A percentile compares a stretch with the other conserved stretches of the same genome.
These are phyloP conservation scores for Mortierella sp. DNA, from an alignment of 371 early-diverging fungal species.

Conservation along the genomic window DNA sequence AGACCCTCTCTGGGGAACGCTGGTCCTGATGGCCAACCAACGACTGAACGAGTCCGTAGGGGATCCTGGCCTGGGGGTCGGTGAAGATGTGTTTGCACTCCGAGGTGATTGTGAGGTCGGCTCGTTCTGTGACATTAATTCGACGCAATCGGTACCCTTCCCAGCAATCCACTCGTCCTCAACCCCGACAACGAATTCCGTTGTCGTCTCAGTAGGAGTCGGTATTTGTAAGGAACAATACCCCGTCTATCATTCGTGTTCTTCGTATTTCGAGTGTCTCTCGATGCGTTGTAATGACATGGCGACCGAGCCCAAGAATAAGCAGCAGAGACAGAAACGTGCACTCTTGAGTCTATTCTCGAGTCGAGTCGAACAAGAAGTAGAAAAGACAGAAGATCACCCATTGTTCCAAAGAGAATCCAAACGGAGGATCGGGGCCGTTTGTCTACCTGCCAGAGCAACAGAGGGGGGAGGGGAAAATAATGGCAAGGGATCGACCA, in stretches of 20 bases:
- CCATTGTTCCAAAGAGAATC: not conserved
- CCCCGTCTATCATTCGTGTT: constrained; percentile 30
- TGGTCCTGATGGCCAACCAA: constrained; percentile 26
- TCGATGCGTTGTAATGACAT: constrained; percentile 22
- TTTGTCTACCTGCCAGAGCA: constrained; percentile 21
- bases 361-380: not conserved
- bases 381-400: not conserved
- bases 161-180: no score
- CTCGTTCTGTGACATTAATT: constrained; percentile 20
- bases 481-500: no score
- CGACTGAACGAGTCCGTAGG: constrained; percentile 15
- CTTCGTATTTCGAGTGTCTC: constrained; percentile 29
- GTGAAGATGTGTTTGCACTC: constrained; percentile 9
- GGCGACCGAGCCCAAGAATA: not conserved
- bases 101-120: constrained; percentile 32
- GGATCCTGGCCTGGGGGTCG: constrained; percentile 18
- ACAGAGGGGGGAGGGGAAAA: not conserved
- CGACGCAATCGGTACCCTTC: no score
- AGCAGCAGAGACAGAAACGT: not conserved
- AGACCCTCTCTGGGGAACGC: constrained; percentile 14
- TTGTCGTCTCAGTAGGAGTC: not conserved
- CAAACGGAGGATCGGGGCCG: constrained; percentile 12
- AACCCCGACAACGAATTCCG: no score
- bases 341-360: no score
- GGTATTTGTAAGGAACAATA: constrained; percentile 31